phyloP scores from a whole-genome alignment of 345 rosid species.

The Excoecaria cochinchinensis region DNA sequence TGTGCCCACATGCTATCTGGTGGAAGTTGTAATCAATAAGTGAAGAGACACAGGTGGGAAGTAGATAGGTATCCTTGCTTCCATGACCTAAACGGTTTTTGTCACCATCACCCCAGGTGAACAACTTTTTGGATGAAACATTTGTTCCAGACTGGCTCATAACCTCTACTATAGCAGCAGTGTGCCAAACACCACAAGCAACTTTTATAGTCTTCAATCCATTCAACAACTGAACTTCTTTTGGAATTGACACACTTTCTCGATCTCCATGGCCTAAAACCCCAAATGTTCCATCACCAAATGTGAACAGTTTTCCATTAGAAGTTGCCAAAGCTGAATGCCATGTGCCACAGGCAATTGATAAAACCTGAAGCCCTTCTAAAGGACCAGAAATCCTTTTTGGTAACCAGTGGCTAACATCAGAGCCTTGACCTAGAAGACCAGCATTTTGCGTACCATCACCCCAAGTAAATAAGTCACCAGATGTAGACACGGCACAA shows the following conservation, averaged over 20 bases:
- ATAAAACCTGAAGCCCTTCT: slow-evolving; percentile 89
- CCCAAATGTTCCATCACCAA: slow-evolving; percentile 93
- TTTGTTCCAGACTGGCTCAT: slow-evolving; percentile 54
- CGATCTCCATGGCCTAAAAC: slow-evolving; percentile 89
- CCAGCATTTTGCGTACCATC: slow-evolving; percentile 83
- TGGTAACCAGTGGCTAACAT: slow-evolving; percentile 89
- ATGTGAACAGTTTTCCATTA: slow-evolving; percentile 83
- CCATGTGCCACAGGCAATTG: slow-evolving; percentile 90
- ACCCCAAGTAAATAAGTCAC: slow-evolving; percentile 90
- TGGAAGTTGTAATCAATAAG: slow-evolving; percentile 91
- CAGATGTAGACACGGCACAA: slow-evolving; percentile 72
- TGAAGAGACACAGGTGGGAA: slow-evolving; percentile 81
- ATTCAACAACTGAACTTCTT: slow-evolving; percentile 63
- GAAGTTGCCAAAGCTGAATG: slow-evolving; percentile 87
- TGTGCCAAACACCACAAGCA: slow-evolving; percentile 96
- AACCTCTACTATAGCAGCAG: slow-evolving; percentile 93
- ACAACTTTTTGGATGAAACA: slow-evolving; percentile 63
- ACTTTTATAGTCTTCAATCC: slow-evolving; percentile 80
- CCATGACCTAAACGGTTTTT: slow-evolving; percentile 90
- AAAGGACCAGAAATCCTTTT: slow-evolving; percentile 77
- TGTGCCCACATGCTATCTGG: slow-evolving; percentile 83
- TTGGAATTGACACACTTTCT: slow-evolving; percentile 66
- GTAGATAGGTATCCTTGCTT: slow-evolving; percentile 71
- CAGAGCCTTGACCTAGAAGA: slow-evolving; percentile 83
- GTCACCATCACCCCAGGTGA: slow-evolving; percentile 98